Evolutionary conservation across 2,329 filamentous ascomycete genomes (phyloP), one percentile per base, ranked within the genome.

Genomic region (Fusarium sp.): DNA sequence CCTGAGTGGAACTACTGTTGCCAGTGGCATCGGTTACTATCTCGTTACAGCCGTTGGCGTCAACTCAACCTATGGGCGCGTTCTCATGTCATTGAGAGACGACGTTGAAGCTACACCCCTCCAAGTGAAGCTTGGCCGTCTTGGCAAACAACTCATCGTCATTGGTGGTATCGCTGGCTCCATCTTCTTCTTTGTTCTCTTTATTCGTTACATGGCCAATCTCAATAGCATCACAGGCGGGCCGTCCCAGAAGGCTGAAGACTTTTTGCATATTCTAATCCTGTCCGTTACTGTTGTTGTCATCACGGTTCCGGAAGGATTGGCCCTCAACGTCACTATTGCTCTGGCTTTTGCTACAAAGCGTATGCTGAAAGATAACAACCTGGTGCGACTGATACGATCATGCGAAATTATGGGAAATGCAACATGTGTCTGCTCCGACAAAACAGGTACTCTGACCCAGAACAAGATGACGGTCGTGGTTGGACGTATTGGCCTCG

Each of bases 101-200:
- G 89, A 92, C 60, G 87, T 88, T 53, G 88, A 93, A 71, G 89
- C 91, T 24, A 94, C 91, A 1, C 91, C 91, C 4, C 59, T 94
- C 7, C 91, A 94, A 74, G 88, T 85, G 3, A 93, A 93, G 75
- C 80, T 94, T 56, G 92, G 93, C 65, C 81, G 87, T 5, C 80
- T 94, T 15, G 91, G 91, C 7, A 91, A 92, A 69, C 90, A 92
- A 70, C 92, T 94, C 53, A 79, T 79, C 24, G 74, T 76, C 2
- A 76, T 79, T 51, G 78, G 79, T 8, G 70, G 70, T 19, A 62
- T 76, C 36, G 80, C 74, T n/a, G 79, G 78, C 31, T 62, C 74
- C 22, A 65, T 80, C 34, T 79, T 80, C 67, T 80, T 80, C 53
- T 53, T 79, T 9, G 68, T 80, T 26, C 70, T 79, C 3, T 76